Evolutionary conservation across 2,329 filamentous ascomycete genomes (phyloP).

Genomic region (Aspergillus costaricaensis): DNA sequence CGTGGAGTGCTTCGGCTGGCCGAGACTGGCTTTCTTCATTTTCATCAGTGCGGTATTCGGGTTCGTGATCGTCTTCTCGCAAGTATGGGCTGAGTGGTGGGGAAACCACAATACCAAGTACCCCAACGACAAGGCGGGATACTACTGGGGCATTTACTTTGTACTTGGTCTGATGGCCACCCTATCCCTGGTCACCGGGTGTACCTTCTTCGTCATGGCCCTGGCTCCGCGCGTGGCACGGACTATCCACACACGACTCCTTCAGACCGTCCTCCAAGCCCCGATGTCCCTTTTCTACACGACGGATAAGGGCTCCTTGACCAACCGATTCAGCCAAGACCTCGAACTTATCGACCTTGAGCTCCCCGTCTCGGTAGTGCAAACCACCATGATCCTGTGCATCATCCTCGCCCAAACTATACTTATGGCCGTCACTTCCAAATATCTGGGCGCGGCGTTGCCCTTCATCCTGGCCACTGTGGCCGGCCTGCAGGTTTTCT

Average conservation of each 20-base stretch:
- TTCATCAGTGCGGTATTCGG: constrained; percentile 16
- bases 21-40: constrained; percentile 16
- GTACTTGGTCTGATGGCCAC: background rate
- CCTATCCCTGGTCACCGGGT: constrained; percentile 9
- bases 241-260: background rate
- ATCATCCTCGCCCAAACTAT: constrained; percentile 19
- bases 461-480: constrained; percentile 41
- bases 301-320: constrained; percentile 8
- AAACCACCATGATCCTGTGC: constrained; percentile 12
- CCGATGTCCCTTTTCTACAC: constrained; percentile 12
- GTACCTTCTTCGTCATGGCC: constrained; percentile 25
- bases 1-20: constrained; percentile 23
- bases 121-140: background rate
- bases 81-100: constrained; percentile 22
- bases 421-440: constrained; percentile 42
- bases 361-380: constrained; percentile 34
- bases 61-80: constrained; percentile 13
- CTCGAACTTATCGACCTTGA: constrained; percentile 48
- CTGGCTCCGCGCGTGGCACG: constrained; percentile 11
- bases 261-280: constrained; percentile 2
- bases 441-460: constrained; percentile 43
- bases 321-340: constrained; percentile 39
- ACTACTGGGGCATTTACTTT: background rate
- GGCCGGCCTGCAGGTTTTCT: constrained; percentile 48
- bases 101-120: constrained; percentile 9